Conservation (phyloP, 2,329 filamentous ascomycete genomes). For the Colletotrichum tropicale region DNA sequence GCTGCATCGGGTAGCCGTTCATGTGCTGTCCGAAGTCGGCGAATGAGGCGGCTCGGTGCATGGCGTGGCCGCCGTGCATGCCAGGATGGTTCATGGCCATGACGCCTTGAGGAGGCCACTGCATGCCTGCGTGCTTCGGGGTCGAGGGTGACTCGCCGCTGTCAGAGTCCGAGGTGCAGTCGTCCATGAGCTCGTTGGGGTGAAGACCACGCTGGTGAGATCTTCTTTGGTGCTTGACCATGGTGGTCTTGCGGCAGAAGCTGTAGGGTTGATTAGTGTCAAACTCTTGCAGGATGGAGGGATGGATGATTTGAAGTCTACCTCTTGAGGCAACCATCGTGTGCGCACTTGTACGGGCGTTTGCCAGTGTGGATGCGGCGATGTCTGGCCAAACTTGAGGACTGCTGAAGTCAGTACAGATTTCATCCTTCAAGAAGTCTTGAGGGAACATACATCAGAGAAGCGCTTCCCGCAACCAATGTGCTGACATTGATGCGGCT, state of each 20-base stretch:
- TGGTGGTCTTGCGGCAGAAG: slow-evolving; percentile 75
- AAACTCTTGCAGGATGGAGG: not conserved
- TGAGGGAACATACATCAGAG: slow-evolving; percentile 60
- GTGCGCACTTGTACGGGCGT: slow-evolving; percentile 67
- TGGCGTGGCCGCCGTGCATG: slow-evolving; percentile 38
- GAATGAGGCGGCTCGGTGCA: slow-evolving; percentile 60
- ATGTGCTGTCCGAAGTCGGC: slow-evolving; percentile 59
- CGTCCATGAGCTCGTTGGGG: slow-evolving; percentile 57
- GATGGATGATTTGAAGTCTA: slow-evolving; percentile 31
- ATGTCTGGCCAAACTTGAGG: slow-evolving; percentile 69
- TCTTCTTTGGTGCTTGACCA: slow-evolving; percentile 70
- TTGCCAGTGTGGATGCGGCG: slow-evolving; percentile 71
- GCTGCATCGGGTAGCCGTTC: slow-evolving; percentile 47
- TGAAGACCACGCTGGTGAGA: slow-evolving; percentile 65
- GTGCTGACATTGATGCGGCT: slow-evolving; percentile 72
- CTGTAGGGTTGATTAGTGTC: slow-evolving; percentile 40
- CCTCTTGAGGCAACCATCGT: slow-evolving; percentile 68
- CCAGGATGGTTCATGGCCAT: slow-evolving; percentile 42
- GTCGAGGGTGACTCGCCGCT: slow-evolving; percentile 64
- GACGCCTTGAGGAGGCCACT: slow-evolving; percentile 52
- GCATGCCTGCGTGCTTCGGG: slow-evolving; percentile 56
- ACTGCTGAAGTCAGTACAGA: slow-evolving; percentile 49
- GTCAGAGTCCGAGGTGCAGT: slow-evolving; percentile 61
- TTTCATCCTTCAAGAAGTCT: not conserved
- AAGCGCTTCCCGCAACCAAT: slow-evolving; percentile 71